Base-by-base conservation (phyloP, 1,139 yeast species). In the Spathaspora sp. region DNA sequence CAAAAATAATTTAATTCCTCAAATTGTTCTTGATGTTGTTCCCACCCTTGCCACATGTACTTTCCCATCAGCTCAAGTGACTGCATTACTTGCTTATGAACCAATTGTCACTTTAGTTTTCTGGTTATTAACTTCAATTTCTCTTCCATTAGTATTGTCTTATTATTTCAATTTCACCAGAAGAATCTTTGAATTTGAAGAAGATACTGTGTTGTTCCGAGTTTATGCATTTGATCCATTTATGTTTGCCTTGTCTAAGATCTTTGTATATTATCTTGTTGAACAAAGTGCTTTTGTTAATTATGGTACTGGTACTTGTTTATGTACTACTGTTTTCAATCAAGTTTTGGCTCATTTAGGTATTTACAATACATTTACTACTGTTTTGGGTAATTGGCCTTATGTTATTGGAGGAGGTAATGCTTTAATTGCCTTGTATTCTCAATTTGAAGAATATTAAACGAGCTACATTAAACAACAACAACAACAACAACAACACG, bases 161-260 rank as follows among this genome's bases (percentile, higher is more conserved):
- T 80, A 76, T 64, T 80, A 75, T 63, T 58, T 80, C 56, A 80
- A 80, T 62, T 80, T 80, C 61, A 68, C 82, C 48, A 70, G 76
- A 56, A 67, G 78, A 65, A 63, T 74, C 48, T 65, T 73, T 49
- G 63, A 64, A 34, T 61, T 68, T 43, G 74, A 68, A 50, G 71
- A 76, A 53, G 77, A 76, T 45, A 66, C 63, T 39, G 61, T 60
- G 31, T 53, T 69, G 36, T 59, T 66, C 37, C 67, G 76, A 57
- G 64, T 68, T 47, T 72, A 71, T 64, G 64, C 61, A 46, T 74
- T 65, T 60, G 88, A 82, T 61, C 86, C 87, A 33, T 74, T 82
- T 54, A 69, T 78, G 48, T 82, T 80, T 64, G 80, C 81, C 48
- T 63, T 82, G 53, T 51, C 72, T 48, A 80, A 81, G 59, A 63